Base-by-base conservation (phyloP, 2,329 filamentous ascomycete genomes). In the Neofusicoccum umdonicola region DNA sequence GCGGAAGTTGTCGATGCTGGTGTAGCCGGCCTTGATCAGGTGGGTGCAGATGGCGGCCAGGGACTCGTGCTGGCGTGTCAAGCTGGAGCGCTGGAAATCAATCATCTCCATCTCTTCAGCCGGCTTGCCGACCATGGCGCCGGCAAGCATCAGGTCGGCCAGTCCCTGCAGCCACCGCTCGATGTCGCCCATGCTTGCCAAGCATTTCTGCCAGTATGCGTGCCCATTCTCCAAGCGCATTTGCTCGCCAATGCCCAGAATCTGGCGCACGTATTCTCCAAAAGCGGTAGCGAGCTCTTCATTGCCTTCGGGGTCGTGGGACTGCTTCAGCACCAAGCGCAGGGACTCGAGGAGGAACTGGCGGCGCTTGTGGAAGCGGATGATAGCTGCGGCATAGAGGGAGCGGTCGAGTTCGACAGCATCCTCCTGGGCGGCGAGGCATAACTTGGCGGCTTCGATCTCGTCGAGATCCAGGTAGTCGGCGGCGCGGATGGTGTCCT, bases 391-490 rank as follows among this genome's bases (percentile, higher is more conserved):
- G 74, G 93, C 88, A 63, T 92, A 83, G 66, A 91, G 83, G 3
- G 91, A 84, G 27, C 91, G 87, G 66, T 92, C 92, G 4, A 93
- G 82, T 15, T 86, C 82, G 50, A 86, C 82, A 15, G 87, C 83
- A 69, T 93, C 89, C 42, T 87, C 84, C 74, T 91, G 86, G 17
- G 91, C 88, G 63, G 89, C 88, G 60, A 96, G 81, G 65, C 96
- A 87, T 57, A 95, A 85, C 69, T 85, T 84, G 9, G 92, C 91
- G 17, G 94, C 90, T 71, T 95, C 87, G 65, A 96, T 76, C 78
- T 99, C 96, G 78, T 99, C 93, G 61, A 99, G 83, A 71, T 97
- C 89, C 67, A 97, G 83, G 70, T 92, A 91, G 76, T 98, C 93
- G 63, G 94, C 91, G 42, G 99, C 83, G 71, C 92, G 87, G 37